Evolutionary conservation across 1,139 yeast species (phyloP), one percentile per base, ranked within the genome.

Genomic region (Trichomonascaceae sp.): DNA sequence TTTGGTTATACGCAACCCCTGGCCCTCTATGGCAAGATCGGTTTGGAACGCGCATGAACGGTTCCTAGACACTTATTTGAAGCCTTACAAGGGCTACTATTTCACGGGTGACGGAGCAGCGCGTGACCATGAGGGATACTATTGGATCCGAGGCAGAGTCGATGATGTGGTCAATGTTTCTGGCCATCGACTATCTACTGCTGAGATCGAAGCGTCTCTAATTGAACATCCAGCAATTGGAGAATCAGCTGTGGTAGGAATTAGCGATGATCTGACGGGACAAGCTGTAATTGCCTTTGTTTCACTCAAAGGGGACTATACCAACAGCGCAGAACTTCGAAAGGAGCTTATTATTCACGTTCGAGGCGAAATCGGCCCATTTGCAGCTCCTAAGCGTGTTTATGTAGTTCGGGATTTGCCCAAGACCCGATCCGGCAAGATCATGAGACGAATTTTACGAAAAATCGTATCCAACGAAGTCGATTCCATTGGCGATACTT

Each of bases 41-140:
- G 96, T 93, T 59, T 90, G 89, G 86, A 85, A 84, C 67, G 89
- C 93, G 75, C 96, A 93, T 74, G 76, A 78, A 61, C 85, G 96
- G 72, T 93, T 82, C 77, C 77, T 90, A 77, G 98, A 91, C 66
- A 93, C 98, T 53, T 93, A 93, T 75, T 78, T 93, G 73, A 85
- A 85, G 64, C 98, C 98, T 58, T 93, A 91, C 78, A 96, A 96
- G 58, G 97, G 97, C 55, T 86, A 80, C 76, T 93, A 93, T 77
- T 93, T 93, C 79, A 91, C 98, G 22, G 99, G 99, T 68, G 99
- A 93, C 72, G 98, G 98, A 74, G 98, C 97, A 53, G 98, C 96
- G 56, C 84, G 97, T 74, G 99, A 93, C 71, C 84, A 85, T 66
- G 98, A 93, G 68, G 98, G 98, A 53, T 93, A 85, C 80, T 89